phyloP scores from a whole-genome alignment of 257 asterid species.

The Nicotiana sylvestris region DNA sequence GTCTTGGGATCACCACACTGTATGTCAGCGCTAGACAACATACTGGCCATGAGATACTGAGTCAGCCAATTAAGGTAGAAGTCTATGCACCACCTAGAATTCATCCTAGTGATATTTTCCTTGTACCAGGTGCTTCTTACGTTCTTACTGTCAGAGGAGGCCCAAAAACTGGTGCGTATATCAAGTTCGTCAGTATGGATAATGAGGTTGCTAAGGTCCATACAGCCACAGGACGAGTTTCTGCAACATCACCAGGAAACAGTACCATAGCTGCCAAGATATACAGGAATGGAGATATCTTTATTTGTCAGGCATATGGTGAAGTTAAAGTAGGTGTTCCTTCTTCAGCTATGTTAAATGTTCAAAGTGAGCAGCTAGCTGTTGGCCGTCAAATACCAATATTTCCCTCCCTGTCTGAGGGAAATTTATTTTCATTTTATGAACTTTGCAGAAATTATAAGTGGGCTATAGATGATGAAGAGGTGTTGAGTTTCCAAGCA shows the following conservation, averaged over 20 bases:
- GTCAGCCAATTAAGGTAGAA: slow-evolving; percentile 66
- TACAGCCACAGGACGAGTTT: slow-evolving; percentile 48
- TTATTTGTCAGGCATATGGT: slow-evolving; percentile 68
- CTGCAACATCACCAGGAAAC: slow-evolving; percentile 73
- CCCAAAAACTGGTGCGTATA: slow-evolving; percentile 58
- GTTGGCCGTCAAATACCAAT: slow-evolving; percentile 57
- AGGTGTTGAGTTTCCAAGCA: slow-evolving; percentile 46
- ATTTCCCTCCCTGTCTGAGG: slow-evolving; percentile 69
- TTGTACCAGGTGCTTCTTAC: slow-evolving; percentile 87
- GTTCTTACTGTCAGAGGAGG: slow-evolving; percentile 74
- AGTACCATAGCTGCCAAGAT: slow-evolving; percentile 60
- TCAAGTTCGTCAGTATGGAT: slow-evolving; percentile 54
- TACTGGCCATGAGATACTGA: slow-evolving; percentile 62
- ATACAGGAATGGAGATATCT: slow-evolving; percentile 47
- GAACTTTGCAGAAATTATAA: slow-evolving; percentile 63
- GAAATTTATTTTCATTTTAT: slow-evolving; percentile 74
- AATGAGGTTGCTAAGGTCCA: slow-evolving; percentile 55
- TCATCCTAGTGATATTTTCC: slow-evolving; percentile 65
- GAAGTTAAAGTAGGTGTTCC: slow-evolving; percentile 76
- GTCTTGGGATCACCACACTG: slow-evolving; percentile 66
- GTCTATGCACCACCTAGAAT: slow-evolving; percentile 77
- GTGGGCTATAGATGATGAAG: slow-evolving; percentile 65
- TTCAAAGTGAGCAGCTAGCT: slow-evolving; percentile 72
- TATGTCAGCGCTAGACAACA: slow-evolving; percentile 64
- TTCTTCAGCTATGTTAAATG: slow-evolving; percentile 57